Percentiles rank a stretch among this genome's conserved stretches.
Evolutionary conservation across 495 filamentous ascomycete species (phyloP).

Genomic region (Penicillium verhagenii): DNA sequence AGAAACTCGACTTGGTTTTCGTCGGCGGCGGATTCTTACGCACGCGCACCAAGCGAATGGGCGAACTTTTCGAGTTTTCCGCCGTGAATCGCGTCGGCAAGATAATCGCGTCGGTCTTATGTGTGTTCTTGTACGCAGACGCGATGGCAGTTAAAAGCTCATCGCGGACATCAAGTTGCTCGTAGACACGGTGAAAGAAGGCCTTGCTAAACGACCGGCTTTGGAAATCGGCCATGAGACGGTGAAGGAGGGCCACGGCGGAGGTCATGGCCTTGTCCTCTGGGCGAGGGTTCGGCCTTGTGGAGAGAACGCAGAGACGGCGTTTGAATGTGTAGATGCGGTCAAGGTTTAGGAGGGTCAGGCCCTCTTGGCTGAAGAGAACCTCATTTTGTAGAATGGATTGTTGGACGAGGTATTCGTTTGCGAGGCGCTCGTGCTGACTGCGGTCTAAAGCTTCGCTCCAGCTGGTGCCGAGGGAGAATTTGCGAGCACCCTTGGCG

Average conservation of each 20-base stretch:
- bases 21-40: conserved; percentile 16
- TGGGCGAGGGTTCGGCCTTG: conserved; percentile 23
- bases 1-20: conserved; percentile 16
- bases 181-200: conserved; percentile 60
- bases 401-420: conserved; percentile 58
- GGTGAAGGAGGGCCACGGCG: conserved; percentile 56
- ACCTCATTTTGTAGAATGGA: conserved; percentile 68
- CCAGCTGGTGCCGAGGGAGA: conserved; percentile 46
- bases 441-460: conserved; percentile 37
- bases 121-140: conserved; percentile 54
- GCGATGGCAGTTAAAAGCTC: conserved; percentile 56
- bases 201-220: conserved; percentile 57
- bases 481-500: conserved; percentile 43
- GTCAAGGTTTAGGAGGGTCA: conserved; percentile 67
- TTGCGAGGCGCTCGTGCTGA: conserved; percentile 36
- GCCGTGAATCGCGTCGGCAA: conserved; percentile 27
- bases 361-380: conserved; percentile 66
- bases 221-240: conserved; percentile 59
- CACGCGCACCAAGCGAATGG: conserved; percentile 25
- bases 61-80: conserved; percentile 23
- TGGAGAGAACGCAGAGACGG: conserved; percentile 57
- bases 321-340: conserved; percentile 72
- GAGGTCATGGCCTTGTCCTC: conserved; percentile 46
- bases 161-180: conserved; percentile 57
- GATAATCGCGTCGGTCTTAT: conserved; percentile 49